phyloP scores from a whole-genome alignment of 2,329 filamentous ascomycete genomes.

The Penicillium sp. region DNA sequence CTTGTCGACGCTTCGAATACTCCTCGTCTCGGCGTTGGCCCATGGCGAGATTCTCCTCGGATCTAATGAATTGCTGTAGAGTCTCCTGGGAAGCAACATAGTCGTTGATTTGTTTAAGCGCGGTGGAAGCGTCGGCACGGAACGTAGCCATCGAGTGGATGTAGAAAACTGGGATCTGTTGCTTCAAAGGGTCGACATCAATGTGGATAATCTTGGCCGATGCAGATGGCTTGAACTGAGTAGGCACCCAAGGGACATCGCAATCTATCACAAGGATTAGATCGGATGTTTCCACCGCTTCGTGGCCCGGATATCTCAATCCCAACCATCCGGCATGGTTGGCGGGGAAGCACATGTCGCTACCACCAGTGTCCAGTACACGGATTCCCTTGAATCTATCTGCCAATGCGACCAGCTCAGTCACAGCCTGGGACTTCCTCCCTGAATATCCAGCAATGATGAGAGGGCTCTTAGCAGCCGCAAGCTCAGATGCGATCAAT shows the following conservation, averaged over 20 bases:
- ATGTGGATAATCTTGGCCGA: conserved; percentile 56
- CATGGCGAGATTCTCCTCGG: conserved; percentile 37
- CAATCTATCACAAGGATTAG: conserved; percentile 78
- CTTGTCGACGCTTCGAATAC: conserved; percentile 52
- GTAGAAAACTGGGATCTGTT: conserved; percentile 66
- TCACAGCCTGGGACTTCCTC: conserved; percentile 37
- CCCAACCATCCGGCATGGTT: conserved; percentile 54
- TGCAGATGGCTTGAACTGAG: conserved; percentile 53
- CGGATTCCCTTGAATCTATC: conserved; percentile 42
- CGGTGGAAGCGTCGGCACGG: conserved; percentile 55
- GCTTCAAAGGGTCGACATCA: conserved; percentile 60
- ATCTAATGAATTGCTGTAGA: conserved; percentile 38
- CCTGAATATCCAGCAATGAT: conserved; percentile 46
- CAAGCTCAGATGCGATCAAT: conserved; percentile 38
- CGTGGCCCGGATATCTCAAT: conserved; percentile 64
- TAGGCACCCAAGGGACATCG: conserved; percentile 90
- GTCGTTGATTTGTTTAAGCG: conserved; percentile 61
- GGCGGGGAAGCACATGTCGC: conserved; percentile 45
- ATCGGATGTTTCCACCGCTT: conserved; percentile 66
- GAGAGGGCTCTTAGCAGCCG: conserved; percentile 42
- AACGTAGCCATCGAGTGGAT: conserved; percentile 58
- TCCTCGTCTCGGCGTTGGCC: conserved; percentile 50
- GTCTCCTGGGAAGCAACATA: conserved; percentile 47
- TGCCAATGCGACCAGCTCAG: conserved; percentile 41
- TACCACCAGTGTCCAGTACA: conserved; percentile 46